phyloP scores from a whole-genome alignment of 352 stramenopile genomes.

The Pelagophyceae sp. region DNA sequence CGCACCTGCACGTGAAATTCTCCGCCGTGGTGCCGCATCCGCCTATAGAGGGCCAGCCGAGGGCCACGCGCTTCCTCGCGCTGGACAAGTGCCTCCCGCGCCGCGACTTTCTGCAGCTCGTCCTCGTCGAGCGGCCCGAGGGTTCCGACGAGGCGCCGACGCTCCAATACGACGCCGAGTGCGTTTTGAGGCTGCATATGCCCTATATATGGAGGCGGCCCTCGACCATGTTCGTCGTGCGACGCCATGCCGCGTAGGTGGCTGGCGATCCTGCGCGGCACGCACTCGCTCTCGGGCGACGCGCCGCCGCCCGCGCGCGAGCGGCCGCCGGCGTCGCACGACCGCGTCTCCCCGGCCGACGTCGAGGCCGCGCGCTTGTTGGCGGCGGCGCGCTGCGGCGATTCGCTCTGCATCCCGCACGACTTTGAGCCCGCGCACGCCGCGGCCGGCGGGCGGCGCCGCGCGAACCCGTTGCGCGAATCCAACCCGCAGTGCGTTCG shows the following conservation, averaged over 20 bases:
- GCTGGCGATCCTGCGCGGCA: slow-evolving; percentile 81
- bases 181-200: no score
- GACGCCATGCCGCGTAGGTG: no score
- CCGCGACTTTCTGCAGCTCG: slow-evolving; percentile 84
- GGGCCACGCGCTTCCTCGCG: slow-evolving; percentile 83
- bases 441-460: slow-evolving; percentile 4
- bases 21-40: slow-evolving; percentile 81
- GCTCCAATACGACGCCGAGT: slow-evolving; percentile 81
- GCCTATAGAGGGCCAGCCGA: slow-evolving; percentile 13
- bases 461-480: slow-evolving; percentile 31
- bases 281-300: slow-evolving; percentile 68
- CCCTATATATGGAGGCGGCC: no score
- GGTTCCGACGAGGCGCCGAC: slow-evolving; percentile 30
- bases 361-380: slow-evolving; percentile 56
- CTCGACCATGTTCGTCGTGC: no score
- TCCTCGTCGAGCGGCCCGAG: slow-evolving; percentile 48
- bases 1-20: slow-evolving; percentile 98
- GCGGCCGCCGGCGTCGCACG: slow-evolving; percentile 53
- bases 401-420: slow-evolving; percentile 35
- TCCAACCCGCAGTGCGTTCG: slow-evolving; percentile 94
- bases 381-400: slow-evolving; percentile 28
- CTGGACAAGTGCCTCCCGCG: slow-evolving; percentile 97
- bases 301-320: slow-evolving; percentile 56
- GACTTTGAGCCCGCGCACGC: slow-evolving; percentile 48
- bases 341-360: slow-evolving; percentile 54